Evolutionary conservation across 2,329 filamentous ascomycete species (phyloP), one percentile per base, ranked within the genome.

Genomic region (Epichloe scottii): DNA sequence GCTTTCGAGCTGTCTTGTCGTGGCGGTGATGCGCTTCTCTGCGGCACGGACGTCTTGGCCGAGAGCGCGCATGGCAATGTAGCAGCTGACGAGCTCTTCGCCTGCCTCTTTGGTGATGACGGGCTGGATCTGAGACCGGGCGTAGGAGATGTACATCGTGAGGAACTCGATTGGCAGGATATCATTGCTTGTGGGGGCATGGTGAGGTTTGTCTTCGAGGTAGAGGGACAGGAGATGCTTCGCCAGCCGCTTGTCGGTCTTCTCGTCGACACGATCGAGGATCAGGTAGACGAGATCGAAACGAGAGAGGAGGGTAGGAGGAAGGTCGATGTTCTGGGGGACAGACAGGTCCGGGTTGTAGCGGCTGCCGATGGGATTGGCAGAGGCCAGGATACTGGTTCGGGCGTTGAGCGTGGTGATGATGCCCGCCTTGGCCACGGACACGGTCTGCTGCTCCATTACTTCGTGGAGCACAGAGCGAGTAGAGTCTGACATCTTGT

Each of bases 251-350:
- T 90, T 85, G 67, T 98, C 93, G 50, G 78, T 84, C 62, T 86
- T 85, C 70, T 97, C 93, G 62, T 97, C 91, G 48, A 94, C 84
- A 7, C 87, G 87, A 65, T 98, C 93, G 46, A 98, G 82, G 42
- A 98, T 93, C 1, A 98, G 81, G 64, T 98, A 98, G 48, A 98
- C 91, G 6, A 98, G 75, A 66, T 98, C 93, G 65, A 98, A 98
- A 75, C 93, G 85, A 5, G 90, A 96, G 49, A 98, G 79, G 6
- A 98, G 76, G 0, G 93, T 98, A 0, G 93, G 93, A 0, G 93
- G 93, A 8, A 98, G 80, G 63, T 98, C 93, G 60, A 98, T 98
- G 68, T 98, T 98, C 62, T 97, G 90, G 3, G 93, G 93, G 14
- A 98, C 93, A 0, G 93, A 90, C 23, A 98, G 72, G 62, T 95